Evolutionary conservation across 2,329 filamentous ascomycete genomes (phyloP), one percentile per base, ranked within the genome.

Genomic region (Colletotrichum lupini): DNA sequence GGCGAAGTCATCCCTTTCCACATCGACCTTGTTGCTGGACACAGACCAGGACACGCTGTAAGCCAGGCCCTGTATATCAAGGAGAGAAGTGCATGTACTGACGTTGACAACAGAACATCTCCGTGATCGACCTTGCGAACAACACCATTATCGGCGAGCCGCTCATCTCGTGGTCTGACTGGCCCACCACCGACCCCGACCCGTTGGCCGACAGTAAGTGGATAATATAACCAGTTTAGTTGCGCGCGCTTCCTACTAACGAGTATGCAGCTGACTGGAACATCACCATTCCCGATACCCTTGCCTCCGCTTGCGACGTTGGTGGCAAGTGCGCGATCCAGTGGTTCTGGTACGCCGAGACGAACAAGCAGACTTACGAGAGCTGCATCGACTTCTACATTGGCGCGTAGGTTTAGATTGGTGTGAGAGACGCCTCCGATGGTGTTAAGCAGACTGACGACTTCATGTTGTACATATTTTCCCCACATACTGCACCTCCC

Each of bases 321-420:
- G 84, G 85, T 19, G 89, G 89, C 55, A 81, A 83, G 73, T 85
- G 83, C 63, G 79, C 76, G 4, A 83, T 92, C 58, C 90, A 92
- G 80, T 91, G 90, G 89, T 91, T 84, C 80, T 92, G 90, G 90
- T 85, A 90, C 73, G 89, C 89, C 4, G 78, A 81, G 19, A 83
- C 82, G 67, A 86, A 89, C 74, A 77, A 87, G 71, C 90, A 92
- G 85, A 91, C 90, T 12, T 92, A 92, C 78, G 88, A 91, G 83
- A 86, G 86, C 62, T 92, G 90, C 81, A 83, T 92, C 64, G 90
- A 92, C 77, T 91, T 92, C 66, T 77, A 74, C 49, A 26, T 76
- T 28, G 56, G 49, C 7, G 60, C 42, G 4, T 64, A 61, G 4
- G 12, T 5, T 7, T 4, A 11, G 5, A 19, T 2, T 14, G 9